Conservation (phyloP, 2,329 filamentous ascomycete genomes). For the Ophiosphaerella narmari region DNA sequence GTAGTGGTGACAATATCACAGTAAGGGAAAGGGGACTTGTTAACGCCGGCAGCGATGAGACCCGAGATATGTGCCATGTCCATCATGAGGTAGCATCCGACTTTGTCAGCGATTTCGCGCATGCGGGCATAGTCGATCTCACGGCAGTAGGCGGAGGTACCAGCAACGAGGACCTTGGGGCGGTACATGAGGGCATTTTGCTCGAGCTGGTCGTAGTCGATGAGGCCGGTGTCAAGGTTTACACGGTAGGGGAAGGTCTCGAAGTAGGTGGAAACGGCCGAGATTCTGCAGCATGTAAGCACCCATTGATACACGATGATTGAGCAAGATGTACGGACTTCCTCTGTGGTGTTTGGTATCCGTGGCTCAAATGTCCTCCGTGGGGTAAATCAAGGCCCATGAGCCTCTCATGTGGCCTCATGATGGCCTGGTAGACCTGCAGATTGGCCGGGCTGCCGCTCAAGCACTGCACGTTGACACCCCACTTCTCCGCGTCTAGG, state of each 20-base stretch:
- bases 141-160: constrained; percentile 93
- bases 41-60: constrained; percentile 86
- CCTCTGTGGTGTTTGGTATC: constrained; percentile 93
- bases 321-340: constrained; percentile 63
- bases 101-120: constrained; percentile 87
- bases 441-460: constrained; percentile 94
- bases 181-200: constrained; percentile 86
- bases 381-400: constrained; percentile 97
- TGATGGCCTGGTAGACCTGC: constrained; percentile 96
- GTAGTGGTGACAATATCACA: constrained; percentile 97
- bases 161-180: constrained; percentile 93
- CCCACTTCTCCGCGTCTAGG: constrained; percentile 85
- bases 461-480: constrained; percentile 88
- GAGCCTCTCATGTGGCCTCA: constrained; percentile 91
- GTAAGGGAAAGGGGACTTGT: constrained; percentile 85
- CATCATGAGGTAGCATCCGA: constrained; percentile 88
- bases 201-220: constrained; percentile 92
- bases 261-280: constrained; percentile 98
- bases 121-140: constrained; percentile 94
- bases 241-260: constrained; percentile 96
- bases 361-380: constrained; percentile 92
- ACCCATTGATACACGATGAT: background rate
- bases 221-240: constrained; percentile 86
- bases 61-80: constrained; percentile 99
- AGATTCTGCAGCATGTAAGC: constrained; percentile 65